Evolutionary conservation across 1,284 basidiomycete genomes (phyloP).

Genomic region (Amanita bisporigera): DNA sequence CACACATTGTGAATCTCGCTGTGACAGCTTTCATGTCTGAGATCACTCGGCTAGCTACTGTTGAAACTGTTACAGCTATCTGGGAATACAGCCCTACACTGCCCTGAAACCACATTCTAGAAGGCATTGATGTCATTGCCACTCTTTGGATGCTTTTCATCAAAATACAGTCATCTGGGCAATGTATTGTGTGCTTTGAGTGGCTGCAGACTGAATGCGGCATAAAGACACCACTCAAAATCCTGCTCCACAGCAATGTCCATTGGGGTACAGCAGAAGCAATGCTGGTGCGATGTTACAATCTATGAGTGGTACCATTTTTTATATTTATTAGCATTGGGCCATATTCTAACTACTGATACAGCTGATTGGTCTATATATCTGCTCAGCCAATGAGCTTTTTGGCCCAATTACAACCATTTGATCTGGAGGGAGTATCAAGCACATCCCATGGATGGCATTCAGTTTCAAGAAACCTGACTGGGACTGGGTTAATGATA

Average conservation of each 20-base stretch:
- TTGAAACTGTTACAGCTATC: constrained; percentile 31
- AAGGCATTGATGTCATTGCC: constrained; percentile 27
- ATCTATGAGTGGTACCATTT: constrained; percentile 25
- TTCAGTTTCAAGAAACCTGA: neutral
- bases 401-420: constrained; percentile 35
- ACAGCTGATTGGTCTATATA: constrained; percentile 26
- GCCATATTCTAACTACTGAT: neutral
- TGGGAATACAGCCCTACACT: constrained; percentile 34
- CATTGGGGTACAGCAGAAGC: constrained; percentile 27
- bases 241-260: constrained; percentile 28
- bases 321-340: too few relatives aligned
- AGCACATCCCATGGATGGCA: neutral
- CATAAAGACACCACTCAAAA: constrained; percentile 14
- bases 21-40: constrained; percentile 26
- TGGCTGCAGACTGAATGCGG: constrained; percentile 22
- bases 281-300: constrained; percentile 24
- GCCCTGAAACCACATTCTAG: constrained; percentile 28
- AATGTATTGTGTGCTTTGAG: constrained; percentile 28
- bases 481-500: neutral
- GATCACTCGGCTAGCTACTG: constrained; percentile 26
- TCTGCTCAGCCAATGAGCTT: constrained; percentile 24
- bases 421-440: constrained; percentile 7
- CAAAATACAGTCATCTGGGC: constrained; percentile 29
- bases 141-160: constrained; percentile 22
- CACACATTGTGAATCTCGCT: constrained; percentile 28